A percentile compares a stretch with the other conserved stretches of the same genome.
Conservation (phyloP, 139 green algal species). For the Chlorella sp. region DNA sequence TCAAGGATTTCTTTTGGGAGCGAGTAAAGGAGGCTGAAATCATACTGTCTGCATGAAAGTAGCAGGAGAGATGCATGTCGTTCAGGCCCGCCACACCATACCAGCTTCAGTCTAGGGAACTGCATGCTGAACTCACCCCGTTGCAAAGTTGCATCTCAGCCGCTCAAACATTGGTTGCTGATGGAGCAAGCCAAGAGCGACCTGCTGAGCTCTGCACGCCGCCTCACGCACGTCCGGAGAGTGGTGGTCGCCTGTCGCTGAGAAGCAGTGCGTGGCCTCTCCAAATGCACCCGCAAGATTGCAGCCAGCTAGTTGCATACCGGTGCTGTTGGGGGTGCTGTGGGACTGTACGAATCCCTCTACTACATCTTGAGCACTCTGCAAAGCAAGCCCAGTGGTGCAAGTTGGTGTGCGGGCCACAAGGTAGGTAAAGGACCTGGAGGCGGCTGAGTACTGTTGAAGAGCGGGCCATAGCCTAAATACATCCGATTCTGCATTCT, state of each 20-base stretch:
- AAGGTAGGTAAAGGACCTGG: background rate
- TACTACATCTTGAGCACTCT: background rate
- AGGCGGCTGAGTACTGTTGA: no score
- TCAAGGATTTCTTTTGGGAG: background rate
- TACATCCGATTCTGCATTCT: background rate
- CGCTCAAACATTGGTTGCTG: background rate
- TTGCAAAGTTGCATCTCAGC: background rate
- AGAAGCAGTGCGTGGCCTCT: background rate
- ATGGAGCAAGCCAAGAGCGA: conserved; percentile 6
- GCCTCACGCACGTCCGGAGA: background rate
- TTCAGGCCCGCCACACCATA: background rate
- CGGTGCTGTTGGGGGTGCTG: background rate
- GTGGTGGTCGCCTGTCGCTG: background rate
- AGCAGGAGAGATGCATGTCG: background rate
- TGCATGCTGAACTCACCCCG: background rate
- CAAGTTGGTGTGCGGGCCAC: no score
- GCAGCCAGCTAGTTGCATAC: background rate
- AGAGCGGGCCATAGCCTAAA: no score
- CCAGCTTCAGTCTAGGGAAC: background rate
- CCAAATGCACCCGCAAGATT: background rate
- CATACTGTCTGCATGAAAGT: background rate
- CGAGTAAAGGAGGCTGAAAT: background rate
- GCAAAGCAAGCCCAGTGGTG: background rate
- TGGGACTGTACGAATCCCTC: background rate
- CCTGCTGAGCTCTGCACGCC: background rate